Evolutionary conservation across 1,284 basidiomycete genomes (phyloP).

Genomic region (Apiotrichum gamsii): DNA sequence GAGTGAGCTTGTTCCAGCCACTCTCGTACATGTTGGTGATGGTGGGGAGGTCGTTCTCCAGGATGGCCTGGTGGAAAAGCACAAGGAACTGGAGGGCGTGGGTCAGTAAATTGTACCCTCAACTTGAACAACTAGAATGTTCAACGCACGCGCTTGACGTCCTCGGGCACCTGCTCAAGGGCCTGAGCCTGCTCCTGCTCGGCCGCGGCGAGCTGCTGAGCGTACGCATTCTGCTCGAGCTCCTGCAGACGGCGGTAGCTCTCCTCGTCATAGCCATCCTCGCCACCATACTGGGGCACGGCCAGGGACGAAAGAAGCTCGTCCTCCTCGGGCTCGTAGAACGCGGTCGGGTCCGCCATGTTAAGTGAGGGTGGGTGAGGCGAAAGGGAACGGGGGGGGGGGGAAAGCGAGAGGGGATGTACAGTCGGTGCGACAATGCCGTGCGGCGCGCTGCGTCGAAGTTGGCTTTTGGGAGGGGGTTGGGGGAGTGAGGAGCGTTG

Average conservation of each 20-base stretch:
- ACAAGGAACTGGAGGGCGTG: constrained; percentile 72
- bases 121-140: too few relatives aligned
- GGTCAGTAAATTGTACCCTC: not conserved
- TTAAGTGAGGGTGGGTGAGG: constrained; percentile 4
- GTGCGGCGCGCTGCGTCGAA: too few relatives aligned
- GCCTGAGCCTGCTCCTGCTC: constrained; percentile 34
- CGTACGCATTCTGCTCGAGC: constrained; percentile 38
- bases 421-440: too few relatives aligned
- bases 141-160: constrained; percentile 44
- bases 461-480: too few relatives aligned
- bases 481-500: too few relatives aligned
- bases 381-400: not conserved
- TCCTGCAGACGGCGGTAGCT: constrained; percentile 38
- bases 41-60: constrained; percentile 77
- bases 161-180: constrained; percentile 44
- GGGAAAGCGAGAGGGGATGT: too few relatives aligned
- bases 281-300: constrained; percentile 28
- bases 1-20: constrained; percentile 89
- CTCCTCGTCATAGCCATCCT: constrained; percentile 32
- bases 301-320: constrained; percentile 43
- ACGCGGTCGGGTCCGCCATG: constrained; percentile 46
- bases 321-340: constrained; percentile 45
- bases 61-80: constrained; percentile 72
- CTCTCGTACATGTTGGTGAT: constrained; percentile 90
- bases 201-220: constrained; percentile 31